Base-by-base conservation (phyloP, 2,329 filamentous ascomycete species). In the Periconia sp. region DNA sequence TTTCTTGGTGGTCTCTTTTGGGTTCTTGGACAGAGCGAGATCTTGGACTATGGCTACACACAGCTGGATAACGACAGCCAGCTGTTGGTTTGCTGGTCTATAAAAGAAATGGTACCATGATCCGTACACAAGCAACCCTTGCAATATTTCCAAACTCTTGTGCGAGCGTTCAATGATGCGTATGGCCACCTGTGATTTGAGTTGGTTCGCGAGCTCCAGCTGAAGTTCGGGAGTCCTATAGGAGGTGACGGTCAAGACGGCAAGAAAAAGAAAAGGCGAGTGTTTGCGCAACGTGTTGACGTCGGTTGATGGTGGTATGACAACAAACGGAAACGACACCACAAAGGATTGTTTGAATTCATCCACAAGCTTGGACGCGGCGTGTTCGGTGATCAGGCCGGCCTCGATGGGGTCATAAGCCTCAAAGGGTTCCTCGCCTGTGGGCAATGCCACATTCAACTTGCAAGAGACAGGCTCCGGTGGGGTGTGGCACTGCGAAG, bases 91-190 rank as follows among this genome's bases (percentile, higher is more conserved):
- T 14, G 65, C 59, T 6, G 57, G 56, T 11, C 50, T 41, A 27
- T 66, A 67, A 30, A 65, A 65, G 47, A 69, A 66, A 45, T 70
- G 71, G 50, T 75, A 74, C 73, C 73, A 77, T 19, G 69, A 71
- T 15, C 71, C 52, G 47, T 68, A 69, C 0, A 77, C 60, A 14
- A 77, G 56, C 6, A 76, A 50, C 2, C 74, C 75, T 56, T 77
- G 72, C 15, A 77, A 62, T 13, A 75, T 60, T 37, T 76, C 76
- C n/a, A 78, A 66, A 30, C 61, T 71, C 20, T 72, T 64, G 9
- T 72, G 62, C 2, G 66, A 66, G 6, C 60, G 57, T 14, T 69
- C 47, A 11, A 77, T 60, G 44, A 74, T 65, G 10, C 66, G 64
- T 11, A 63, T 58, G 19, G 65, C 62, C 46, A 76, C 61, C 37